These are phyloP conservation scores for Podospora tetraspora DNA, from an alignment of 495 filamentous ascomycete genomes.

Conservation along the genomic window DNA sequence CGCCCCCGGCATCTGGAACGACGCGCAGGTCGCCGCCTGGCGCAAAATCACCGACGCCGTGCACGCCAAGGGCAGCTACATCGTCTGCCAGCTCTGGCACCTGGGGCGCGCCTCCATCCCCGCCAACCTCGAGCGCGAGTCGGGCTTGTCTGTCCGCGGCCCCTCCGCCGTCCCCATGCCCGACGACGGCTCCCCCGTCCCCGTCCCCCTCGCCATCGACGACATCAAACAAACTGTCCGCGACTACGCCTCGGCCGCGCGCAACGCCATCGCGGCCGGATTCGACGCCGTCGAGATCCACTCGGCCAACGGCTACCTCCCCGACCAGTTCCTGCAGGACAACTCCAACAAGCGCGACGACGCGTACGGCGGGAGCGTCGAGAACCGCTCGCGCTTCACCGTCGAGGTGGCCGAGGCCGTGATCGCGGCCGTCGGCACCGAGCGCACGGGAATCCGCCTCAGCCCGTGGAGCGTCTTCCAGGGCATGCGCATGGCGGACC, in stretches of 20 bases:
- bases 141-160: conserved; percentile 41
- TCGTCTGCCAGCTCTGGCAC: conserved; percentile 64
- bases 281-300: conserved; percentile 78
- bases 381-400: conserved; percentile 62
- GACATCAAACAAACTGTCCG: conserved; percentile 55
- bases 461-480: conserved; percentile 62
- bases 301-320: conserved; percentile 67
- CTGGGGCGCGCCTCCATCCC: conserved; percentile 54
- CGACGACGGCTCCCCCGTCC: conserved; percentile 31
- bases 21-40: conserved; percentile 59
- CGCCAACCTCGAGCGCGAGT: conserved; percentile 34
- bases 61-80: conserved; percentile 57
- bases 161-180: conserved; percentile 44
- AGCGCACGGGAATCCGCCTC: conserved; percentile 57
- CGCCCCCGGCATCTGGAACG: conserved; percentile 58
- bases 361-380: conserved; percentile 63
- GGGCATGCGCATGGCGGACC: conserved; percentile 62
- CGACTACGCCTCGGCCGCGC: conserved; percentile 56
- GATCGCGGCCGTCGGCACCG: conserved; percentile 56
- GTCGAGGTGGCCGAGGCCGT: conserved; percentile 62
- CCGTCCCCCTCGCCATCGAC: conserved; percentile 46
- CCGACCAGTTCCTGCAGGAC: conserved; percentile 70
- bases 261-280: conserved; percentile 60
- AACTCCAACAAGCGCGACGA: conserved; percentile 59
- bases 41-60: conserved; percentile 58